These are phyloP conservation scores for Microascus cirrosus DNA, from an alignment of 2,329 filamentous ascomycete species.

Conservation along the genomic window DNA sequence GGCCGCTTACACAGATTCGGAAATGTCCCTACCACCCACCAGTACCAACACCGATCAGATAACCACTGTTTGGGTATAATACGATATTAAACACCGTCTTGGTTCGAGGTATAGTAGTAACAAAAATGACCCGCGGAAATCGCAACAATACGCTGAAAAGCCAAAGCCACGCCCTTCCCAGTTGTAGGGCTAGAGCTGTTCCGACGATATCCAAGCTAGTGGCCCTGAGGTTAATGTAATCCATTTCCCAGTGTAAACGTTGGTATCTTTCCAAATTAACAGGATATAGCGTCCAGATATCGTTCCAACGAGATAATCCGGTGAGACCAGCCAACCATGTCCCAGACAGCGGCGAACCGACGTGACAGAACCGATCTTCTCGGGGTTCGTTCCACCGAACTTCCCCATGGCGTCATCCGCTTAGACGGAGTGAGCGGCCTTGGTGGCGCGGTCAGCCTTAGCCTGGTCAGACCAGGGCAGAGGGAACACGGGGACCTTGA, in stretches of 20 bases:
- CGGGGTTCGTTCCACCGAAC: not conserved
- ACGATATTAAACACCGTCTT: not conserved
- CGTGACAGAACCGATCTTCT: not conserved
- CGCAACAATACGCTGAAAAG: not conserved
- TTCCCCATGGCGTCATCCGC: not conserved
- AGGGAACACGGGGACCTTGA: constrained; percentile 83
- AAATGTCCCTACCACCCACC: not conserved
- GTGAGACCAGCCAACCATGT: not conserved
- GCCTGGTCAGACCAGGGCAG: constrained; percentile 76
- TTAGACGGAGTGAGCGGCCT: constrained; percentile 4
- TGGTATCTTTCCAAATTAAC: not conserved
- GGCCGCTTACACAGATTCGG: too few species aligned
- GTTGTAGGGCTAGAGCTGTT: not conserved
- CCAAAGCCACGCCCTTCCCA: not conserved
- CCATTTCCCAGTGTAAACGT: too few species aligned
- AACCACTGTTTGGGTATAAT: not conserved
- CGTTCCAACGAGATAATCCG: not conserved
- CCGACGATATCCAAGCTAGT: not conserved
- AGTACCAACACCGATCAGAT: not conserved
- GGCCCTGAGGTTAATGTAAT: not conserved
- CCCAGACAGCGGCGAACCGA: not conserved
- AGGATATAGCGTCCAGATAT: not conserved
- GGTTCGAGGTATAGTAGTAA: not conserved
- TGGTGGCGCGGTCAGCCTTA: constrained; percentile 32
- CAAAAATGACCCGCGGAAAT: not conserved